Evolutionary conservation across 495 filamentous ascomycete species (phyloP).

Genomic region (Podospora pseudopauciseta): DNA sequence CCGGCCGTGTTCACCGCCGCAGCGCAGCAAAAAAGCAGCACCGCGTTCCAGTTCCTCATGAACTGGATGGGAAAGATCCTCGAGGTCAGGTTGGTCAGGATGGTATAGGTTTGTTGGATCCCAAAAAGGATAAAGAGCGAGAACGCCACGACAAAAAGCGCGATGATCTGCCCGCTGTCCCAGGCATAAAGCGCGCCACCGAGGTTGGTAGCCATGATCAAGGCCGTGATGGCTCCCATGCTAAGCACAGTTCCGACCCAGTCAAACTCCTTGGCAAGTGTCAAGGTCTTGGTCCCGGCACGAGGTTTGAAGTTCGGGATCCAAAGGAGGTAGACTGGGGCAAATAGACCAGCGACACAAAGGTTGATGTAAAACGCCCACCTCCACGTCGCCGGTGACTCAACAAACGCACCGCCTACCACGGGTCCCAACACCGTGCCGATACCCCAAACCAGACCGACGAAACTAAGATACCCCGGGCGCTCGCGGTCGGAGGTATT

Average conservation of each 20-base stretch:
- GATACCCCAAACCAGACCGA: constrained; percentile 48
- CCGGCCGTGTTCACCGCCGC: constrained; percentile 33
- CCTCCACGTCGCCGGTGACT: constrained; percentile 49
- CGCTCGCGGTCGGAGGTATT: constrained; percentile 46
- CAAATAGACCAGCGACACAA: constrained; percentile 48
- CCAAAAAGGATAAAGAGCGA: constrained; percentile 48
- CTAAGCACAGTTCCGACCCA: constrained; percentile 42
- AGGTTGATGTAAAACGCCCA: constrained; percentile 74
- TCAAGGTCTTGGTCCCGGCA: constrained; percentile 27
- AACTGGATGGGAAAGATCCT: constrained; percentile 56
- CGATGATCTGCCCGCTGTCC: constrained; percentile 50
- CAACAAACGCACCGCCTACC: constrained; percentile 59
- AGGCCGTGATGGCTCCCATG: constrained; percentile 35
- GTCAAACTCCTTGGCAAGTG: constrained; percentile 43
- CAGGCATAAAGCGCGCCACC: constrained; percentile 54
- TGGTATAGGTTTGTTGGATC: constrained; percentile 47
- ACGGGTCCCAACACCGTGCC: constrained; percentile 57
- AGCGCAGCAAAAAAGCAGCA: constrained; percentile 44
- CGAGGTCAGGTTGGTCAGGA: constrained; percentile 42
- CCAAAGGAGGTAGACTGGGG: constrained; percentile 55
- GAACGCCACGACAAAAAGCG: constrained; percentile 47
- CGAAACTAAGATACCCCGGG: constrained; percentile 43
- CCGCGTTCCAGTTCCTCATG: constrained; percentile 36
- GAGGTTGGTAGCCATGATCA: constrained; percentile 52
- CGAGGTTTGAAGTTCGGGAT: constrained; percentile 46